Conservation (phyloP, 768 basidiomycete genomes). For the Leccinellum rugosiceps region DNA sequence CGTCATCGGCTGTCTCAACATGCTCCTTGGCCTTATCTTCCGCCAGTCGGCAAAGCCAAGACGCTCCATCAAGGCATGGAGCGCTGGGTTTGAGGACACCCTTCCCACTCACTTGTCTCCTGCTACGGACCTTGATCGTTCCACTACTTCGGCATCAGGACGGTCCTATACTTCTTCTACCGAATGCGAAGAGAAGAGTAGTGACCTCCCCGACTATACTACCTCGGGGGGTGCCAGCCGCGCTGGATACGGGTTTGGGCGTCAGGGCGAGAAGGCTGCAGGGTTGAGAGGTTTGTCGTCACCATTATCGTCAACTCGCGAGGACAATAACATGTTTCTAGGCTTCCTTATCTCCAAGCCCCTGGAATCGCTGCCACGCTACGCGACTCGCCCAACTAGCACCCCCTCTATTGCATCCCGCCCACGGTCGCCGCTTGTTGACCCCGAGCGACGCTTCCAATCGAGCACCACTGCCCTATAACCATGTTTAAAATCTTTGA, state of each 20-base stretch:
- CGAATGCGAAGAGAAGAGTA: constrained; percentile 28
- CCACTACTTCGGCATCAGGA: constrained; percentile 21
- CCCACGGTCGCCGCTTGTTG: constrained; percentile 19
- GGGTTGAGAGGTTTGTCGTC: constrained; percentile 47
- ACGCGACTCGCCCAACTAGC: constrained; percentile 41
- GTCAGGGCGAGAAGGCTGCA: constrained; percentile 73
- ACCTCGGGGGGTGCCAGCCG: constrained; percentile 30
- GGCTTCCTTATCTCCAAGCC: constrained; percentile 61
- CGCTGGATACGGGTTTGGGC: constrained; percentile 72
- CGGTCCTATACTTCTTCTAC: constrained; percentile 29
- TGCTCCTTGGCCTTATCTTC: constrained; percentile 73
- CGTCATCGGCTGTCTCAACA: constrained; percentile 86
- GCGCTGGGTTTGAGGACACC: constrained; percentile 46
- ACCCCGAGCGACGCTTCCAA: constrained; percentile 21
- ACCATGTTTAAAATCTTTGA: constrained; percentile 16
- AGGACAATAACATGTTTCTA: constrained; percentile 19
- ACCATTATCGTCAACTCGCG: background rate
- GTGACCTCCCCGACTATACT: constrained; percentile 21
- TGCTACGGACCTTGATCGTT: constrained; percentile 22
- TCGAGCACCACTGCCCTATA: constrained; percentile 29
- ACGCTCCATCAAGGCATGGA: constrained; percentile 65
- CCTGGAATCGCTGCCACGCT: constrained; percentile 58
- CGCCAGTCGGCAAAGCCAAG: constrained; percentile 57
- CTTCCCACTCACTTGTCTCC: constrained; percentile 44
- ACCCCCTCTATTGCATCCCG: constrained; percentile 18